Evolutionary conservation across 352 stramenopile genomes (phyloP).

Genomic region (Pilasporangium apinafurcum): DNA sequence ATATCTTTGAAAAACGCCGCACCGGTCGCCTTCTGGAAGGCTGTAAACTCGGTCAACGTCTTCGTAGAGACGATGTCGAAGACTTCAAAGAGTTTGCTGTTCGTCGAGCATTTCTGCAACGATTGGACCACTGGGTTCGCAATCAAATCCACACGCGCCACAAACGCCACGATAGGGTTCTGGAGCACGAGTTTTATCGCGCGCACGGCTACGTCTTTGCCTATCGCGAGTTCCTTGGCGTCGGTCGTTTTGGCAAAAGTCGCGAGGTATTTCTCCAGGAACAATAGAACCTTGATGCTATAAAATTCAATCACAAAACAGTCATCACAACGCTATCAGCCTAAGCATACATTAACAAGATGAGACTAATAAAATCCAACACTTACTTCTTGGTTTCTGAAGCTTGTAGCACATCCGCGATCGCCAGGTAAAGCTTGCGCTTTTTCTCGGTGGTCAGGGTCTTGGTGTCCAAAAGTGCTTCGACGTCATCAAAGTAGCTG

Average conservation of each 20-base stretch:
- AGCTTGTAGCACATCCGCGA: slow-evolving; percentile 57
- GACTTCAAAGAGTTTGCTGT: slow-evolving; percentile 69
- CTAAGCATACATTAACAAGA: too few relatives aligned
- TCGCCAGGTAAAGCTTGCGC: slow-evolving; percentile 55
- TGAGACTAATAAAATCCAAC: too few relatives aligned
- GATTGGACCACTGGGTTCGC: slow-evolving; percentile 70
- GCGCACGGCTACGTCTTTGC: slow-evolving; percentile 74
- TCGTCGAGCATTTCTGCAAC: slow-evolving; percentile 45
- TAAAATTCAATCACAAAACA: background rate
- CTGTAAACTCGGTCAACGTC: slow-evolving; percentile 85
- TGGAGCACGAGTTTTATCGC: slow-evolving; percentile 83
- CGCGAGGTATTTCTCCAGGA: slow-evolving; percentile 71
- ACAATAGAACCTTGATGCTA: slow-evolving; percentile 52
- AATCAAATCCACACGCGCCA: slow-evolving; percentile 84
- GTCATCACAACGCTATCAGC: background rate
- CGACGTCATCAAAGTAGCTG: slow-evolving; percentile 66
- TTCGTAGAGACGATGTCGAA: slow-evolving; percentile 92
- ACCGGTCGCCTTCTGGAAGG: slow-evolving; percentile 68
- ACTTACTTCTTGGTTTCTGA: slow-evolving; percentile 20
- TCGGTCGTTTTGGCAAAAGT: slow-evolving; percentile 42
- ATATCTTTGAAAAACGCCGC: slow-evolving; percentile 59
- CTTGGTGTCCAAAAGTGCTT: slow-evolving; percentile 40
- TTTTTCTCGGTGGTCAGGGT: slow-evolving; percentile 40
- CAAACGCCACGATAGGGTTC: slow-evolving; percentile 88
- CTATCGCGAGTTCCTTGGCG: slow-evolving; percentile 43